phyloP scores from a whole-genome alignment of 73 alveolate species.

The Tetrahymena malaccensis region DNA sequence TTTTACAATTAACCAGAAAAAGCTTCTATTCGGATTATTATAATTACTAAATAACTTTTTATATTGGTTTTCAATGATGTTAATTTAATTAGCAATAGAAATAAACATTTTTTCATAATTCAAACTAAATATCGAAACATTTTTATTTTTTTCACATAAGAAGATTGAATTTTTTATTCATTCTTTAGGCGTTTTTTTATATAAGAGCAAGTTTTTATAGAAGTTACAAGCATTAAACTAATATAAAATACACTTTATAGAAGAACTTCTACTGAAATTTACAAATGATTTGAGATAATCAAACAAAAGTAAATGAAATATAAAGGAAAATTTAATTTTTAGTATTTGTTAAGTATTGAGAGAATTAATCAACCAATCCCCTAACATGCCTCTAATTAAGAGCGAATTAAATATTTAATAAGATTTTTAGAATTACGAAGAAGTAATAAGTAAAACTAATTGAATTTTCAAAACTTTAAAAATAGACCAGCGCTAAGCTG shows the following conservation, averaged over 20 bases:
- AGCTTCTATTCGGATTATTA: too few relatives aligned
- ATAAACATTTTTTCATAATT: too few relatives aligned
- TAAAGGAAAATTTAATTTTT: not conserved
- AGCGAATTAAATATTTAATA: not conserved
- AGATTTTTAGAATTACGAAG: not conserved
- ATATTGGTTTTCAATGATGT: too few relatives aligned
- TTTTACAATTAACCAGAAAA: not conserved
- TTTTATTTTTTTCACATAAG: too few relatives aligned
- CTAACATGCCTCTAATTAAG: not conserved
- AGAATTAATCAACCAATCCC: not conserved
- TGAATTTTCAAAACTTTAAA: not conserved
- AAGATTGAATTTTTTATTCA: not conserved
- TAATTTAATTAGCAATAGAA: too few relatives aligned
- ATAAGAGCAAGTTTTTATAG: not conserved
- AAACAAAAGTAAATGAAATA: not conserved
- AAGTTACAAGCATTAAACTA: too few relatives aligned
- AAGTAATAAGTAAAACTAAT: not conserved
- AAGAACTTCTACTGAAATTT: not conserved
- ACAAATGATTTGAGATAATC: not conserved
- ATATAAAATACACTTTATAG: not conserved
- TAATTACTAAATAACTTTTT: too few relatives aligned
- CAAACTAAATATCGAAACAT: too few relatives aligned
- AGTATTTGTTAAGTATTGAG: not conserved
- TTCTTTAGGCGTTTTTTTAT: too few relatives aligned
- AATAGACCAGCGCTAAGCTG: not conserved